Conservation (phyloP, 2,329 filamentous ascomycete species). For the Ascochyta viciae-villosae region DNA sequence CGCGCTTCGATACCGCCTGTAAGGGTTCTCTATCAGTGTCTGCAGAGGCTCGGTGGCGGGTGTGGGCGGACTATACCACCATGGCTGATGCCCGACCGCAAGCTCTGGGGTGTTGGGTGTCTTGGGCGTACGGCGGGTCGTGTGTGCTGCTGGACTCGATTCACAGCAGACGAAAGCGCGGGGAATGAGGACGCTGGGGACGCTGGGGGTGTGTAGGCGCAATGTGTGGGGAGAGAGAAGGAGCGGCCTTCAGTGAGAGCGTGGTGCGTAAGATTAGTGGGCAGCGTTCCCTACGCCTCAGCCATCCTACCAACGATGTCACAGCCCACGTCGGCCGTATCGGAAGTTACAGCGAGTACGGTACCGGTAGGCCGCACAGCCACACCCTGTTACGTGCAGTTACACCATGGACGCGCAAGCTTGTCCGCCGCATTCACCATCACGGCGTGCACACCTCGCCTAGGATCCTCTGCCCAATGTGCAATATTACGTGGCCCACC, state of each 20-base stretch:
- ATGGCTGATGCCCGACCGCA: slow-evolving; percentile 46
- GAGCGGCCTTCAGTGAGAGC: slow-evolving; percentile 7
- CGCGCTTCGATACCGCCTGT: slow-evolving; percentile 64
- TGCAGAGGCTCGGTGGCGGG: slow-evolving; percentile 8
- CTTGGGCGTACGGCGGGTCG: slow-evolving; percentile 22
- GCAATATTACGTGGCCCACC: slow-evolving; percentile 30
- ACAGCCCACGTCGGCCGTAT: slow-evolving; percentile 25
- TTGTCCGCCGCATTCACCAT: slow-evolving; percentile 13
- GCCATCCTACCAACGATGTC: slow-evolving; percentile 26
- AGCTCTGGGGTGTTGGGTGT: slow-evolving; percentile 26
- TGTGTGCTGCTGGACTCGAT: slow-evolving; percentile 14
- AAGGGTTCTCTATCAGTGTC: slow-evolving; percentile 26
- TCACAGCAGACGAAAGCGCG: slow-evolving; percentile 2
- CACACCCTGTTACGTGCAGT: slow-evolving; percentile 23
- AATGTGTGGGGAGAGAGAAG: slow-evolving; percentile 13
- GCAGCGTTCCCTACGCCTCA: slow-evolving; percentile 13
- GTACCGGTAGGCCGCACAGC: slow-evolving; percentile 18
- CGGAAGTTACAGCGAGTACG: slow-evolving; percentile 23
- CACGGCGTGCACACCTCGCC: slow-evolving; percentile 1
- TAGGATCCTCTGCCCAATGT: slow-evolving; percentile 5
- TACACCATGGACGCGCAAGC: slow-evolving; percentile 29
- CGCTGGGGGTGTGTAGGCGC: slow-evolving; percentile 8
- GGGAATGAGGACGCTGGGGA: slow-evolving; percentile 1
- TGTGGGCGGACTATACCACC: slow-evolving; percentile 39
- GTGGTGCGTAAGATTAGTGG: slow-evolving; percentile 17